Evolutionary conservation across 2,329 filamentous ascomycete genomes (phyloP), one percentile per base, ranked within the genome.

Genomic region (Samsoniella hepiali): DNA sequence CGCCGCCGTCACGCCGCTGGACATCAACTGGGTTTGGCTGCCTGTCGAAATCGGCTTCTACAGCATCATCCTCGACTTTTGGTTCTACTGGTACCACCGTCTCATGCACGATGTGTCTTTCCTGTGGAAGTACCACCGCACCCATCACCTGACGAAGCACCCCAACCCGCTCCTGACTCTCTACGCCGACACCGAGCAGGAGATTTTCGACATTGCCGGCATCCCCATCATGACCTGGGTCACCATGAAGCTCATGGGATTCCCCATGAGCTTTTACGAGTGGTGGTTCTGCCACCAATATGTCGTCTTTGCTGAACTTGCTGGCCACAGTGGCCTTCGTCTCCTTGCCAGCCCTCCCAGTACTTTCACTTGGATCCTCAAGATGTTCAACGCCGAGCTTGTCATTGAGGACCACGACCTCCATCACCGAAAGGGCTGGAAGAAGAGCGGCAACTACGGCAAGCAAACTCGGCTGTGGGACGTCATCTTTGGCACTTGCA

Each of bases 91-190:
- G 71, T 79, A 79, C 63, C 77, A 79, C 64, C 75, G 77, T 1
- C 53, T 72, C 9, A 78, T 77, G 74, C 77, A 79, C 63, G 76
- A 79, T 53, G 61, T 75, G 15, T 69, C 72, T 15, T 67, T 64
- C 1, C 71, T 79, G 11, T 79, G 77, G 77, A 73, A 76, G 50
- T 78, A 72, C 58, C 77, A 79, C 69, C 73, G 76, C 50, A 78
- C 76, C 0, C 77, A 79, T 58, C 77, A 79, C 65, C 64, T 78
- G 3, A 78, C 77, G 32, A 79, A 78, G 63, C 77, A 79, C 56
- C 77, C 49, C 1, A 65, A 62, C 10, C 75, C 71, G 2, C 70
- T 75, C 0, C 64, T 74, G 4, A 71, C 71, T 1, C 65, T 69
- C 10, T 75, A 74, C 64, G 71, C 73, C 51, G 73, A 75, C 45